Conservation (phyloP, 345 rosid genomes). For the Kandelia obovata region DNA sequence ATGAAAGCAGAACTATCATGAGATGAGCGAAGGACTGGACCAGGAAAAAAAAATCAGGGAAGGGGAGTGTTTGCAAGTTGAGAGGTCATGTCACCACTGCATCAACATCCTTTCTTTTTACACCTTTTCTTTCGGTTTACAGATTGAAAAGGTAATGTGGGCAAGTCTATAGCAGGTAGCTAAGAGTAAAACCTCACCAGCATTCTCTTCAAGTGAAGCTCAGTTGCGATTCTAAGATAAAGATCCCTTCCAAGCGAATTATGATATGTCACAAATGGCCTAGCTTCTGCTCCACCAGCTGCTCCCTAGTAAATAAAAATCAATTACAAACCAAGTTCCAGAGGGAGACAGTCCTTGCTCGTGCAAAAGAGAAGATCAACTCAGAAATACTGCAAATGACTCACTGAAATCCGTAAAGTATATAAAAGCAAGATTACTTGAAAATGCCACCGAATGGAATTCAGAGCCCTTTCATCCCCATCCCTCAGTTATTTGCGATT, state of each 20-base stretch:
- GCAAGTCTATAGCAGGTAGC: background rate
- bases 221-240: slow-evolving; percentile 91
- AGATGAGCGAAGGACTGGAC: background rate
- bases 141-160: background rate
- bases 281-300: slow-evolving; percentile 99
- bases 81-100: background rate
- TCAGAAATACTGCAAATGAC: background rate
- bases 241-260: slow-evolving; percentile 93
- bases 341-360: background rate
- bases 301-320: slow-evolving; percentile 73
- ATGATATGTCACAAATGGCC: slow-evolving; percentile 91
- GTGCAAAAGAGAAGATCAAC: background rate
- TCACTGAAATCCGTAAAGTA: background rate
- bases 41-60: background rate
- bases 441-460: too few species aligned
- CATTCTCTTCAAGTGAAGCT: slow-evolving; percentile 97
- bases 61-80: too few species aligned
- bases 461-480: too few species aligned
- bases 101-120: background rate
- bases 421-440: too few species aligned
- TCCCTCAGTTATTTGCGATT: background rate
- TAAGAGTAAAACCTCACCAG: slow-evolving; percentile 45
- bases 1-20: background rate
- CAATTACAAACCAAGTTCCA: slow-evolving; percentile 36
- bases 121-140: background rate